Conservation (phyloP, 2,329 filamentous ascomycete species). For the Delphinella strobiligena region DNA sequence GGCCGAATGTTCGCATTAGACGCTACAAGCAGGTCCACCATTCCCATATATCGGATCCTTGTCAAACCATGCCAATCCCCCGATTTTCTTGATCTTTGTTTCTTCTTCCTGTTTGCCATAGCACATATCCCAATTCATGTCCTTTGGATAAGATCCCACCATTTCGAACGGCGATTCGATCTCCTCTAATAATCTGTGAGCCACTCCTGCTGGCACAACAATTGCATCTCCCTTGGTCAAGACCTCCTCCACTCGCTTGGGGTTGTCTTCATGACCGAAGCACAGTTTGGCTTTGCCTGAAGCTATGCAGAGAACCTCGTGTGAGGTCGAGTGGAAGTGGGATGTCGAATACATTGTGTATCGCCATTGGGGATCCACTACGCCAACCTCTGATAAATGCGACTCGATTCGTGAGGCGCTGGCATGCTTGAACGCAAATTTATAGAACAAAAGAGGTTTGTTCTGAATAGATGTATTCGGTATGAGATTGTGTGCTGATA, state of each 20-base stretch:
- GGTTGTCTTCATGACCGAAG: constrained; percentile 55
- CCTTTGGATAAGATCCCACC: constrained; percentile 53
- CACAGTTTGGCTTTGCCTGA: constrained; percentile 48
- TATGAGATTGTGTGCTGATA: constrained; percentile 43
- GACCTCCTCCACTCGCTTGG: constrained; percentile 40
- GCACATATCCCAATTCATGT: constrained; percentile 57
- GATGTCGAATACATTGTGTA: constrained; percentile 56
- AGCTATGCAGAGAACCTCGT: constrained; percentile 53
- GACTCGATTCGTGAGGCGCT: constrained; percentile 42
- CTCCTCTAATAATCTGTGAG: constrained; percentile 51
- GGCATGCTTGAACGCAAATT: constrained; percentile 39
- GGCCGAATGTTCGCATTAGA: constrained; percentile 18
- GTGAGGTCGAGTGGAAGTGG: constrained; percentile 56
- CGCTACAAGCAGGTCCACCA: constrained; percentile 38
- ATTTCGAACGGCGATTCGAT: constrained; percentile 46
- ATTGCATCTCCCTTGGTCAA: constrained; percentile 51
- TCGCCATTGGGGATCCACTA: constrained; percentile 52
- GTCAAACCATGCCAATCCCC: constrained; percentile 42
- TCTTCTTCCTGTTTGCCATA: constrained; percentile 50
- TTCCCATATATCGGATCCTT: constrained; percentile 49
- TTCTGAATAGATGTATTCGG: constrained; percentile 55
- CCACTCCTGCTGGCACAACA: constrained; percentile 53
- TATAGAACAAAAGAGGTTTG: constrained; percentile 56
- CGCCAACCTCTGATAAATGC: constrained; percentile 41
- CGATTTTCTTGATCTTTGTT: constrained; percentile 37